Evolutionary conservation across 805 yeast species (phyloP).

Genomic region (Komagataella phaffii): DNA sequence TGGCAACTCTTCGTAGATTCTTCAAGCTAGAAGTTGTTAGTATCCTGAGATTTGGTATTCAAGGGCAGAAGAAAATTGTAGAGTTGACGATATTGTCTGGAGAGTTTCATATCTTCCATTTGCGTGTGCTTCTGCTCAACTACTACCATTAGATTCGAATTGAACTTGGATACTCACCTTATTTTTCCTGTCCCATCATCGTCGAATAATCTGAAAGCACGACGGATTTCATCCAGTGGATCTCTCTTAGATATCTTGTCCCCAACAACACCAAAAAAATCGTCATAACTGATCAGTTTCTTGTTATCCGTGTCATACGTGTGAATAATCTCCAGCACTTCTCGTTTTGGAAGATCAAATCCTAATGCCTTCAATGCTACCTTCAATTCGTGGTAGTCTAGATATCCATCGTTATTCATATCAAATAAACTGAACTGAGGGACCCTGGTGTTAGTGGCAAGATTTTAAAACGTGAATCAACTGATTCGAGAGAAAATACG

Average conservation of each 20-base stretch:
- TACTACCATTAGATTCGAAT: neutral
- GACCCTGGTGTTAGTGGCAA: neutral
- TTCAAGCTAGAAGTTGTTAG: conserved; percentile 28
- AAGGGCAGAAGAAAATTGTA: neutral
- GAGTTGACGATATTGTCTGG: neutral
- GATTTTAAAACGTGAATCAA: neutral
- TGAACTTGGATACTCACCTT: conserved; percentile 10
- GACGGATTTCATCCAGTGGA: conserved; percentile 80
- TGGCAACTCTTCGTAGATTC: conserved; percentile 78
- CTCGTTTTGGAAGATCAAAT: conserved; percentile 67
- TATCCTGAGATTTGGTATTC: conserved; percentile 1
- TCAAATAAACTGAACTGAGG: conserved; percentile 65
- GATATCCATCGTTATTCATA: conserved; percentile 77
- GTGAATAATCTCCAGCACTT: conserved; percentile 61
- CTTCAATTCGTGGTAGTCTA: conserved; percentile 88
- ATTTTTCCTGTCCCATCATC: conserved; percentile 83
- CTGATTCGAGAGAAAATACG: conserved; percentile 8
- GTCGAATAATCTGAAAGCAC: conserved; percentile 86
- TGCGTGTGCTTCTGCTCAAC: neutral
- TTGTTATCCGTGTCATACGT: conserved; percentile 73
- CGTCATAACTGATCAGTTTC: conserved; percentile 63
- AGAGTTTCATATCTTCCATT: neutral
- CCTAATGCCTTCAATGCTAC: conserved; percentile 93
- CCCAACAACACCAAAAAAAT: conserved; percentile 69
- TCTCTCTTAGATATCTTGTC: conserved; percentile 76